A percentile compares a stretch with the other conserved stretches of the same genome.
phyloP scores from a whole-genome alignment of 345 rosid species.

The Ailanthus altissimus region DNA sequence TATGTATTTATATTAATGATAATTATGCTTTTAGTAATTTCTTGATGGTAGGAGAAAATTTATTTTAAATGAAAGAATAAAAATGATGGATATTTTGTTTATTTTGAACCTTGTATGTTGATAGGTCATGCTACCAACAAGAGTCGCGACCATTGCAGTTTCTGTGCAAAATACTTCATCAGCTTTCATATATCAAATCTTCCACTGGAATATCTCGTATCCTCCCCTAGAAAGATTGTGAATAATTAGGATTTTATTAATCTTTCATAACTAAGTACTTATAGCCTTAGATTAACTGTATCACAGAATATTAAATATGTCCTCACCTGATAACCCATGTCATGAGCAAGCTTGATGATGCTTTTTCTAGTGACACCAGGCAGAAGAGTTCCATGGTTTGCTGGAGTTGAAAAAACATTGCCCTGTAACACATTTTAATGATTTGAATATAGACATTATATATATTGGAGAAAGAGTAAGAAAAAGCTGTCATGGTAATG shows the following conservation, averaged over 20 bases:
- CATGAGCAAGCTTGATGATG: too few relatives aligned
- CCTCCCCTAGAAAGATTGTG: slow-evolving; percentile 21
- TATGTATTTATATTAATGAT: too few relatives aligned
- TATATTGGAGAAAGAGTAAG: background rate
- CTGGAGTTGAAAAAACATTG: slow-evolving; percentile 31
- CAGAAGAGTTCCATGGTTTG: slow-evolving; percentile 30
- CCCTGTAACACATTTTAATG: slow-evolving; percentile 8
- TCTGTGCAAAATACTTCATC: slow-evolving; percentile 45
- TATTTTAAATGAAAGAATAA: background rate
- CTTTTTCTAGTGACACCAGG: slow-evolving; percentile 41
- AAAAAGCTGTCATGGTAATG: too few relatives aligned
- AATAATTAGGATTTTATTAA: background rate
- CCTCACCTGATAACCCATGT: too few relatives aligned
- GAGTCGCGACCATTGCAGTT: slow-evolving; percentile 37
- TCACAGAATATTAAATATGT: too few relatives aligned
- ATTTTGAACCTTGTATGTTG: slow-evolving; percentile 32
- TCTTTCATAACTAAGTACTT: too few relatives aligned
- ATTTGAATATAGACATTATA: too few relatives aligned
- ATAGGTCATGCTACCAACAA: slow-evolving; percentile 37
- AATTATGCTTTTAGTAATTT: too few relatives aligned
- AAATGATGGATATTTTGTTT: too few relatives aligned
- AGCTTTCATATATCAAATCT: slow-evolving; percentile 28
- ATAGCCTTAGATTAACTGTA: too few relatives aligned
- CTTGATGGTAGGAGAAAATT: too few relatives aligned
- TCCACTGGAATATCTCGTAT: too few relatives aligned